These are phyloP conservation scores for Silene noctiflora DNA, from an alignment of 179 eudicot genomes.

Conservation along the genomic window DNA sequence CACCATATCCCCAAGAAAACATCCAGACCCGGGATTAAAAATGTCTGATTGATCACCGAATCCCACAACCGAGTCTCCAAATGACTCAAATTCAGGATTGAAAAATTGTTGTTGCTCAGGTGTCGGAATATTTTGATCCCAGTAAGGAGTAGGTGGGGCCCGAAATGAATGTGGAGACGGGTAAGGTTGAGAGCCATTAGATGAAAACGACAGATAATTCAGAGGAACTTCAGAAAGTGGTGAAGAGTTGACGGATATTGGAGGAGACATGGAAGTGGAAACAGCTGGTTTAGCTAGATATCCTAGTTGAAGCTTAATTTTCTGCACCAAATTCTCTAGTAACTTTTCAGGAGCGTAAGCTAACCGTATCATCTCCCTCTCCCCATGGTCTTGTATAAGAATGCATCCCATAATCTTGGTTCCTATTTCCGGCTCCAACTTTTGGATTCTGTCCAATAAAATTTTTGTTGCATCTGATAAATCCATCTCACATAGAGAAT, in stretches of 20 bases:
- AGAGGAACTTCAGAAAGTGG: conserved; percentile 35
- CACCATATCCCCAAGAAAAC: conserved; percentile 30
- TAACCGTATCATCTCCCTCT: conserved; percentile 54
- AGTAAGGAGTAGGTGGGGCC: conserved; percentile 24
- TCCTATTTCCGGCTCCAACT: conserved; percentile 54
- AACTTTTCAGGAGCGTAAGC: conserved; percentile 61
- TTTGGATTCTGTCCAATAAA: conserved; percentile 43
- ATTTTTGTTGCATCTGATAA: conserved; percentile 46
- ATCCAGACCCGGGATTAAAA: conserved; percentile 19
- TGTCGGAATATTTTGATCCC: conserved; percentile 33
- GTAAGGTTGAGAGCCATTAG: conserved; percentile 32
- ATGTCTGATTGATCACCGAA: conserved; percentile 47
- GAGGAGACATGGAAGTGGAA: conserved; percentile 31
- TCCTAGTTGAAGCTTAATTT: conserved; percentile 37
- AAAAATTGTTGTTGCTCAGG: conserved; percentile 34
- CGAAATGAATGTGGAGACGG: conserved; percentile 29
- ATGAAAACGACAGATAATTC: conserved; percentile 37
- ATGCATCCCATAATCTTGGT: conserved; percentile 57
- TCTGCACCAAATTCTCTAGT: conserved; percentile 39
- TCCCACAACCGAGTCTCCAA: conserved; percentile 36
- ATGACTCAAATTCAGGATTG: conserved; percentile 29
- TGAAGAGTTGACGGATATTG: conserved; percentile 27
- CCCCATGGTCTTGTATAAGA: conserved; percentile 42
- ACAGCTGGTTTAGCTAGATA: conserved; percentile 29
- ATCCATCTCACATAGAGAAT: conserved; percentile 47